A percentile compares a stretch with the other conserved stretches of the same genome.
Conservation (phyloP, 139 green algal genomes). For the Pleodorina starrii region DNA sequence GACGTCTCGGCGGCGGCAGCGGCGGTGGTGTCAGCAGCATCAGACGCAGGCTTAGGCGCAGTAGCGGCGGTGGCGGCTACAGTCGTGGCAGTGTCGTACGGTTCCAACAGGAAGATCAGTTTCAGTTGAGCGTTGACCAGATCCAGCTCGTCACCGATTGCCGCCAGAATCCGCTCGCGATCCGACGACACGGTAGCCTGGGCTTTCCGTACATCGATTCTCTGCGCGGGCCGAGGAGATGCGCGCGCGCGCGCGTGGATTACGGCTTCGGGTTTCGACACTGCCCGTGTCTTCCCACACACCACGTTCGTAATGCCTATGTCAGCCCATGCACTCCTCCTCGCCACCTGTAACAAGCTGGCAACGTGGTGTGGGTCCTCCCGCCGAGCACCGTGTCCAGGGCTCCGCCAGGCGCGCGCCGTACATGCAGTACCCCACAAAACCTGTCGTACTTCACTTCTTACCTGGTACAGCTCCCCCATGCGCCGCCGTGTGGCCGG, state of each 20-base stretch:
- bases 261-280: too few relatives aligned
- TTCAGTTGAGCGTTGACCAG: slow-evolving; percentile 44
- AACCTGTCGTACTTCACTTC: too few relatives aligned
- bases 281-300: too few relatives aligned
- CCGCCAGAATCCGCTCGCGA: slow-evolving; percentile 20
- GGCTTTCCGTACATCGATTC: slow-evolving; percentile 31
- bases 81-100: slow-evolving; percentile 21
- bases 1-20: not conserved
- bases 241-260: too few relatives aligned
- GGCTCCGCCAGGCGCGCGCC: too few relatives aligned
- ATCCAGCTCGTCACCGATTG: slow-evolving; percentile 23
- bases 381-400: too few relatives aligned
- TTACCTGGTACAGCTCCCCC: slow-evolving; percentile 32
- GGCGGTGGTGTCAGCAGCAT: not conserved
- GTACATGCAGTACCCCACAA: not conserved
- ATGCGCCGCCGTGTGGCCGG: not conserved
- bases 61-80: not conserved
- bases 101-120: slow-evolving; percentile 36
- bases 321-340: too few relatives aligned
- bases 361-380: too few relatives aligned
- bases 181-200: slow-evolving; percentile 27
- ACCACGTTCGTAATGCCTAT: too few relatives aligned
- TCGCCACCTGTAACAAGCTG: too few relatives aligned
- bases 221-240: too few relatives aligned
- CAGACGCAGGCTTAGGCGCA: too few relatives aligned